phyloP scores from a whole-genome alignment of 2,329 filamentous ascomycete species.

The Hymenoscyphus fraxineus region DNA sequence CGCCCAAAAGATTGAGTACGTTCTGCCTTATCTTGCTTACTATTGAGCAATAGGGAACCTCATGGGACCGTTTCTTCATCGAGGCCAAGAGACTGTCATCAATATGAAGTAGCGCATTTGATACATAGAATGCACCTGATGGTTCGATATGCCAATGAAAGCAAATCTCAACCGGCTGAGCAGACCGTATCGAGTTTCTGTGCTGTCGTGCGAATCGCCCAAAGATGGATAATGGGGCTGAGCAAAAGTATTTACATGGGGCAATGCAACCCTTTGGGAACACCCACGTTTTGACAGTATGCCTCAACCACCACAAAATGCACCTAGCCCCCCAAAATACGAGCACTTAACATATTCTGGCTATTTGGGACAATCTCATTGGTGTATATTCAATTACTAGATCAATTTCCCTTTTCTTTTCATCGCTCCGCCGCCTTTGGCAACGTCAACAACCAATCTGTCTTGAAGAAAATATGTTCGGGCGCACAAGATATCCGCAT shows the following conservation, averaged over 20 bases:
- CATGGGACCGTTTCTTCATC: too few relatives aligned
- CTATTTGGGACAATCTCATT: not conserved
- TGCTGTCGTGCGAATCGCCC: not conserved
- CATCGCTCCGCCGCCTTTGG: not conserved
- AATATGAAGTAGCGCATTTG: too few relatives aligned
- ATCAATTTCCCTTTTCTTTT: not conserved
- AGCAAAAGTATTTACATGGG: not conserved
- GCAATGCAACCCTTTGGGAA: not conserved
- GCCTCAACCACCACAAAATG: not conserved
- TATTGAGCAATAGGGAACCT: too few relatives aligned
- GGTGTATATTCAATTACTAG: not conserved
- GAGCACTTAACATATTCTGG: not conserved
- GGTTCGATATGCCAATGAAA: too few relatives aligned
- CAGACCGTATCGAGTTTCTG: not conserved
- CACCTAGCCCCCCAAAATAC: not conserved
- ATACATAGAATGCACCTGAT: too few relatives aligned
- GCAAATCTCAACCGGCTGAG: not conserved
- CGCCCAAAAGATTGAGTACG: too few relatives aligned
- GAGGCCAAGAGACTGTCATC: too few relatives aligned
- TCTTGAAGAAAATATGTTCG: not conserved
- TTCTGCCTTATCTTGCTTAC: too few relatives aligned
- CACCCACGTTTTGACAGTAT: not conserved
- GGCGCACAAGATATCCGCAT: not conserved
- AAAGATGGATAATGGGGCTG: not conserved
- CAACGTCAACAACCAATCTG: not conserved